phyloP scores from a whole-genome alignment of 2,329 filamentous ascomycete species.

The Phialemoniopsis sp. region DNA sequence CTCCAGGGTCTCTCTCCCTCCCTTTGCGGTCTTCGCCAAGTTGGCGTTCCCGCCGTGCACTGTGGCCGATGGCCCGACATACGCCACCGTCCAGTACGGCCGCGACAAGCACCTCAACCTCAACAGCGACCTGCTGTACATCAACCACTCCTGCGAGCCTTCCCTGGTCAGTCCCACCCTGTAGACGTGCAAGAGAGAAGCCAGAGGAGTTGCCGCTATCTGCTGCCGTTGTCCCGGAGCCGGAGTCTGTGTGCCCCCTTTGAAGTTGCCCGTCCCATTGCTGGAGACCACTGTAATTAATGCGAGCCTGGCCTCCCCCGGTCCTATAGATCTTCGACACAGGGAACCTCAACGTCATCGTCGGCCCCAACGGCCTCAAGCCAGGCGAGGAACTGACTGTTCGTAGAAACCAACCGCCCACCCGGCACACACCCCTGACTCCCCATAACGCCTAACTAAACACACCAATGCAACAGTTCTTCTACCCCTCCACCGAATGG shows the following conservation, averaged over 20 bases:
- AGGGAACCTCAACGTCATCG: constrained; percentile 50
- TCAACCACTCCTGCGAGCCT: constrained; percentile 66
- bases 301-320: neutral
- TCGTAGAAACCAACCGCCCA: constrained; percentile 5
- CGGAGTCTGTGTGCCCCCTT: too few species aligned
- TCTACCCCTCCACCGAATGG: constrained; percentile 75
- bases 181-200: too few species aligned
- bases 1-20: constrained; percentile 49
- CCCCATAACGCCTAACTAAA: neutral
- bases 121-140: constrained; percentile 63
- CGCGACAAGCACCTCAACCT: constrained; percentile 53
- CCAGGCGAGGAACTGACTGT: constrained; percentile 56
- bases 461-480: constrained; percentile 53
- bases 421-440: too few species aligned
- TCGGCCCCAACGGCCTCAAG: constrained; percentile 49
- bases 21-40: constrained; percentile 64
- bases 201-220: too few species aligned
- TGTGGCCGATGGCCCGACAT: constrained; percentile 49
- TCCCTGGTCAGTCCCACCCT: constrained; percentile 47
- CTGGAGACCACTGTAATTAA: too few species aligned
- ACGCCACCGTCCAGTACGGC: constrained; percentile 60
- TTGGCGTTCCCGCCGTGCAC: constrained; percentile 61
- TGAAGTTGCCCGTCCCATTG: too few species aligned
- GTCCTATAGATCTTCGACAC: constrained; percentile 56
- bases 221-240: too few species aligned